Evolutionary conservation across 2,329 filamentous ascomycete species (phyloP).

Genomic region (Phialocephala sp.): DNA sequence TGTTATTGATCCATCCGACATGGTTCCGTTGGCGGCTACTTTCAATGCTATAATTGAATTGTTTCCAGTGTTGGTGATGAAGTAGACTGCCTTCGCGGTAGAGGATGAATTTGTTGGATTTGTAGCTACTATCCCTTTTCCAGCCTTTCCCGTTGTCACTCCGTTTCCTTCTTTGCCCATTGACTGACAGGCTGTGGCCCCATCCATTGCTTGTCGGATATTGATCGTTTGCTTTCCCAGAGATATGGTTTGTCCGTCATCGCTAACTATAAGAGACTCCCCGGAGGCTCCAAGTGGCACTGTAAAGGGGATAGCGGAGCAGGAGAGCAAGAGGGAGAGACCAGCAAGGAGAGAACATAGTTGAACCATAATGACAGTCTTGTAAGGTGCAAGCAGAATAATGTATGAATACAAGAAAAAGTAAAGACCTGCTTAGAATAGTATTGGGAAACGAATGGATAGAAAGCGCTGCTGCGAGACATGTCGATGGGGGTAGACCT

Average conservation of each 20-base stretch:
- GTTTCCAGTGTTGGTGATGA: slow-evolving; percentile 58
- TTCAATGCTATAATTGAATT: slow-evolving; percentile 57
- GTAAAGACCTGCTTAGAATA: slow-evolving; percentile 2
- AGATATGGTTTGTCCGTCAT: slow-evolving; percentile 27
- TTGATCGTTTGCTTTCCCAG: slow-evolving; percentile 23
- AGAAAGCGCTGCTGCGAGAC: neutral
- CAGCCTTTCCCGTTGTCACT: too few species aligned
- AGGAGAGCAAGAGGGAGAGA: neutral
- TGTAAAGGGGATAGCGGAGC: neutral
- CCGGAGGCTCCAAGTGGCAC: slow-evolving; percentile 16
- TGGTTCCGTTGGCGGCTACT: slow-evolving; percentile 52
- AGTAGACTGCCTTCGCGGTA: slow-evolving; percentile 54
- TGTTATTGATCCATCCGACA: slow-evolving; percentile 50
- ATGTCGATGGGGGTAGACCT: neutral
- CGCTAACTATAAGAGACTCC: slow-evolving; percentile 23
- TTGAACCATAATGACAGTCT: neutral
- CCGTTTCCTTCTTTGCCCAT: slow-evolving; percentile 3
- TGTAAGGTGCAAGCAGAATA: neutral
- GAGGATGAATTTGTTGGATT: neutral
- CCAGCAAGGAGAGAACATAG: neutral
- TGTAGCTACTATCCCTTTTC: too few species aligned
- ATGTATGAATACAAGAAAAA: neutral
- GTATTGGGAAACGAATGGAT: neutral
- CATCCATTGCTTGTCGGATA: slow-evolving; percentile 17
- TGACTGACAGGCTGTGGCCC: slow-evolving; percentile 8